Conservation (phyloP, 768 basidiomycete species). For the Collybiopsis luxurians region DNA sequence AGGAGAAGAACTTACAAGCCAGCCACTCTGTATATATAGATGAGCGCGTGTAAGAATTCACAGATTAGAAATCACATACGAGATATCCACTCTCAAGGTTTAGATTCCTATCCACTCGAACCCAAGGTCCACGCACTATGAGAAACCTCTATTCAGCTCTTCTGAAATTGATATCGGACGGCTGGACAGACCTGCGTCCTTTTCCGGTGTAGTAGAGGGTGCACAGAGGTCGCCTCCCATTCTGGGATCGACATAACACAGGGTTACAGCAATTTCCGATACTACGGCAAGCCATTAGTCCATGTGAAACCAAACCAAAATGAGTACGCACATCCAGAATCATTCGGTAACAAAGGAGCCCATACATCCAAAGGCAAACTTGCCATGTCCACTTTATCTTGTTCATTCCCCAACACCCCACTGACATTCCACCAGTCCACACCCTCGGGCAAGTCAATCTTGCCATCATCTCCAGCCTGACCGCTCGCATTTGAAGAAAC, state of each 20-base stretch:
- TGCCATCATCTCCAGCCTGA: constrained; percentile 13
- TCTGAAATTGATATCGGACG: too few relatives aligned
- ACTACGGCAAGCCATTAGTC: constrained; percentile 41
- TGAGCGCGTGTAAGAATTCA: too few relatives aligned
- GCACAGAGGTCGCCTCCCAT: constrained; percentile 58
- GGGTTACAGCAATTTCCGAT: constrained; percentile 72
- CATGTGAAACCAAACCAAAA: not conserved
- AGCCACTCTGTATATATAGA: too few relatives aligned
- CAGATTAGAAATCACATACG: too few relatives aligned
- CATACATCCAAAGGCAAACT: constrained; percentile 80
- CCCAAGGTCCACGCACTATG: constrained; percentile 88
- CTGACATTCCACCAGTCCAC: constrained; percentile 76
- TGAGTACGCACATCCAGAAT: constrained; percentile 63
- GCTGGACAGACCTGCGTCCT: too few relatives aligned
- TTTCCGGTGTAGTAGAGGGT: constrained; percentile 65
- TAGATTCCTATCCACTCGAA: constrained; percentile 79
- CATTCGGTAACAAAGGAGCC: constrained; percentile 73
- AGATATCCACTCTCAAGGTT: constrained; percentile 60
- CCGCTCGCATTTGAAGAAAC: not conserved
- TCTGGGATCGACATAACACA: constrained; percentile 64
- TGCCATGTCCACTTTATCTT: constrained; percentile 47
- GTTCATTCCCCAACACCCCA: constrained; percentile 15
- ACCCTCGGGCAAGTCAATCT: constrained; percentile 20
- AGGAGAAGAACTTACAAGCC: constrained; percentile 45
- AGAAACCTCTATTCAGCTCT: too few relatives aligned